Evolutionary conservation across 306 rosid species (phyloP).

Genomic region (Cucurbita moschata): DNA sequence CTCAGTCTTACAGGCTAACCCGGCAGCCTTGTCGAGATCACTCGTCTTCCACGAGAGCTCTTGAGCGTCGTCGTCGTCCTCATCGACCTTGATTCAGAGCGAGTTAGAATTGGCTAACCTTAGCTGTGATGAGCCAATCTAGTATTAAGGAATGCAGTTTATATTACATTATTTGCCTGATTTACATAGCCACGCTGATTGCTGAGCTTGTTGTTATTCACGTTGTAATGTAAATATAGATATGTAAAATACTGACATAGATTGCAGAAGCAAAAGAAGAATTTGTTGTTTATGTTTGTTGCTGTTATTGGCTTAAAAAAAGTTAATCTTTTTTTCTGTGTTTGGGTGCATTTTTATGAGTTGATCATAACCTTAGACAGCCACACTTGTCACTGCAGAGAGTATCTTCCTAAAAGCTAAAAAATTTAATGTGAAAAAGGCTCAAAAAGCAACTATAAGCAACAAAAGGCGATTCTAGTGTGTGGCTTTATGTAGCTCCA

Average conservation of each 20-base stretch:
- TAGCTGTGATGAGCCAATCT: not conserved
- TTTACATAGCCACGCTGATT: not conserved
- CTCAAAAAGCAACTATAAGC: not conserved
- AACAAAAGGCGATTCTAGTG: not conserved
- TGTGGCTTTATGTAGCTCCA: not conserved
- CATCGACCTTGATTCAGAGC: not conserved
- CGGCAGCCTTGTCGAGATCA: conserved; percentile 88
- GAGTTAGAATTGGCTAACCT: not conserved
- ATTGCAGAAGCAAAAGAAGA: not conserved
- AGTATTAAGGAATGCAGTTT: not conserved
- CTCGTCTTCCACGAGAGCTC: conserved; percentile 59
- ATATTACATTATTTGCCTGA: not conserved
- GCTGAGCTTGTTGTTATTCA: not conserved
- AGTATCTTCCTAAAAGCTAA: conserved; percentile 5
- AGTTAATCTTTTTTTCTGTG: not conserved
- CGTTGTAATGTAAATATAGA: not conserved
- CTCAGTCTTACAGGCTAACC: conserved; percentile 58
- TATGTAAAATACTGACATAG: conserved; percentile 6
- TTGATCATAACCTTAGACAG: not conserved
- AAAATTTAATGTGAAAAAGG: not conserved
- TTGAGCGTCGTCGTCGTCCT: not conserved
- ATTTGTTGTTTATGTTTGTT: not conserved
- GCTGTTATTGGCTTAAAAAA: not conserved
- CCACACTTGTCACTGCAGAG: not conserved
- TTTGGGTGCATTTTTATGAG: not conserved